Evolutionary conservation across 345 rosid genomes (phyloP).

Genomic region (Murraya paniculata): DNA sequence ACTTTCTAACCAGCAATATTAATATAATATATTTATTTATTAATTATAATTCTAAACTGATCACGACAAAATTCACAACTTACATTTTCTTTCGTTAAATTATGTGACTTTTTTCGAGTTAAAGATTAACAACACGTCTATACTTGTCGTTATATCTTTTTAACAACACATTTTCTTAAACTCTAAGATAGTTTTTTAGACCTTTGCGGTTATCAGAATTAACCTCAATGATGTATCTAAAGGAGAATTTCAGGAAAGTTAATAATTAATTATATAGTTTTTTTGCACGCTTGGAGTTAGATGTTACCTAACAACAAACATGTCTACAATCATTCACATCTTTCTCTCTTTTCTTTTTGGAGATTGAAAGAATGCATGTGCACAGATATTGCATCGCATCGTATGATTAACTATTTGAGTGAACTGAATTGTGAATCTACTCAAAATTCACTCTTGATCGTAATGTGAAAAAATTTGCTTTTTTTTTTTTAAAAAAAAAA

Average conservation of each 20-base stretch:
- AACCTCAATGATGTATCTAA: background rate
- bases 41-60: too few relatives aligned
- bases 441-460: background rate
- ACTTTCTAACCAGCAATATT: background rate
- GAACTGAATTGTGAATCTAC: background rate
- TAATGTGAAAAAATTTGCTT: background rate
- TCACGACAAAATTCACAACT: too few relatives aligned
- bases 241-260: conserved; percentile 13
- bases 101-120: too few relatives aligned
- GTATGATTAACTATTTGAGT: background rate
- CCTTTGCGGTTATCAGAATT: background rate
- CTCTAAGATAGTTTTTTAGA: background rate
- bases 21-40: too few relatives aligned
- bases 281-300: conserved; percentile 19
- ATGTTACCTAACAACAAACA: conserved; percentile 28
- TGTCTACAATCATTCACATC: conserved; percentile 13
- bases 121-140: background rate
- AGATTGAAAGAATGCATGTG: conserved; percentile 9
- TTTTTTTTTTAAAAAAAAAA: rapidly evolving
- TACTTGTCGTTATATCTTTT: background rate
- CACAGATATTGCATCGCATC: background rate
- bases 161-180: background rate
- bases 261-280: conserved; percentile 4
- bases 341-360: background rate
- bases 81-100: too few relatives aligned